Conservation (phyloP, 148 eudicot genomes). For the Euryodendron excelsum region DNA sequence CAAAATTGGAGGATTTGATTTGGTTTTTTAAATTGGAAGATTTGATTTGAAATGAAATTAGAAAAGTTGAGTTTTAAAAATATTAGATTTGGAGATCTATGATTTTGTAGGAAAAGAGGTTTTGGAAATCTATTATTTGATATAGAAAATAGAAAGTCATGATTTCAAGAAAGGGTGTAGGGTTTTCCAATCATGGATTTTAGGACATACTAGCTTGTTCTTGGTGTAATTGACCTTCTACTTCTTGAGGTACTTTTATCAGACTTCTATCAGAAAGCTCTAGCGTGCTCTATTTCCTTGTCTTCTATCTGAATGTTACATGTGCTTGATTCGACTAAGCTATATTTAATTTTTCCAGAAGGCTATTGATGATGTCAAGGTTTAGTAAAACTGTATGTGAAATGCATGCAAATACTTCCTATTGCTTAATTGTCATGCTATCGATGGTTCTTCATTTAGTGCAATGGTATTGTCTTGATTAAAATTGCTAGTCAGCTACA, state of each 20-base stretch:
- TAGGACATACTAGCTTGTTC: too few relatives aligned
- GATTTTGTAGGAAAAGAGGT: too few relatives aligned
- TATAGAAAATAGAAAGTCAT: too few relatives aligned
- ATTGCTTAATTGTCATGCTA: neutral
- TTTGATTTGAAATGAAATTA: too few relatives aligned
- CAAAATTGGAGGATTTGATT: too few relatives aligned
- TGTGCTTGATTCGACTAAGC: neutral
- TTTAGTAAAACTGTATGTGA: neutral
- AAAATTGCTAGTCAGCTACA: neutral
- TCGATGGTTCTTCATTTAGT: neutral
- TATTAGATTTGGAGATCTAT: too few relatives aligned
- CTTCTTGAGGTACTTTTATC: constrained; percentile 91
- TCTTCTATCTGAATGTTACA: neutral
- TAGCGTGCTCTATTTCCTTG: neutral
- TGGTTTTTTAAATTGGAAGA: too few relatives aligned
- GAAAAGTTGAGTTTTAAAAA: too few relatives aligned
- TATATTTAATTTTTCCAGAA: neutral
- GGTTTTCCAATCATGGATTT: too few relatives aligned
- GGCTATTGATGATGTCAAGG: neutral
- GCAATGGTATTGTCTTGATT: neutral
- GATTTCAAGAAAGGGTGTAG: too few relatives aligned
- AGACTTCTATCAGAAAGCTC: neutral
- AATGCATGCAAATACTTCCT: neutral
- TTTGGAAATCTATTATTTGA: too few relatives aligned
- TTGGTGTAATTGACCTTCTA: constrained; percentile 89